Percentiles rank a stretch among this genome's conserved stretches.
Evolutionary conservation across 2,329 filamentous ascomycete species (phyloP).

Genomic region (Aureobasidium sp.): DNA sequence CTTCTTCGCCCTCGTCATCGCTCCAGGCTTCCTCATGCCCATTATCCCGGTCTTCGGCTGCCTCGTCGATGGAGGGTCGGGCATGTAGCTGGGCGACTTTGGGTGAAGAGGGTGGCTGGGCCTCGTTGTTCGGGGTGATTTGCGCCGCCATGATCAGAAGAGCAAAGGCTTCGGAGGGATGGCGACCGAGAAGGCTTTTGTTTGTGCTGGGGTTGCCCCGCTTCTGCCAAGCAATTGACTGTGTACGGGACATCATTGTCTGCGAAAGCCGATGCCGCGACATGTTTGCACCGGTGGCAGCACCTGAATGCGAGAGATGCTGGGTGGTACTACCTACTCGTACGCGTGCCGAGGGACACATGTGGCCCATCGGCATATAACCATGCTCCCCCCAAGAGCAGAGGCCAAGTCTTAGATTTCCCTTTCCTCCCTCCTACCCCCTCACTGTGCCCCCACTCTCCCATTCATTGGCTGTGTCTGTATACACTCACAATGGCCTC

Average conservation of each 20-base stretch:
- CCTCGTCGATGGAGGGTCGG: conserved; percentile 1
- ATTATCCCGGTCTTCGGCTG: conserved; percentile 20
- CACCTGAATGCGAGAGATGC: background rate
- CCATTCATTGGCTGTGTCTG: background rate
- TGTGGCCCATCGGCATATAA: background rate
- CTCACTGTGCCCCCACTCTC: conserved; percentile 13
- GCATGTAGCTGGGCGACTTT: background rate
- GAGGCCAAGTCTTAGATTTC: background rate
- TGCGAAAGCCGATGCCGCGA: conserved; percentile 11
- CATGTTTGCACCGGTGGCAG: conserved; percentile 11
- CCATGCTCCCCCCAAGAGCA: background rate
- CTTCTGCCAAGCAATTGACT: background rate
- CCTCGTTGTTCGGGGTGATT: conserved; percentile 14
- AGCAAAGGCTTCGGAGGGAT: conserved; percentile 9
- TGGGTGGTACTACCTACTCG: background rate
- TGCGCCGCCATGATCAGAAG: conserved; percentile 11
- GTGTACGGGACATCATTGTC: conserved; percentile 8
- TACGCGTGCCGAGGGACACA: background rate
- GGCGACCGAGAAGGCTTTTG: conserved; percentile 13
- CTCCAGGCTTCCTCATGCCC: conserved; percentile 33
- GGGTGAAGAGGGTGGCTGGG: conserved; percentile 3
- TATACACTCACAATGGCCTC: conserved; percentile 21
- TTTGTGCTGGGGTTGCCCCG: background rate
- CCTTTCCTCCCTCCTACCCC: conserved; percentile 7
- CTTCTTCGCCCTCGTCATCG: conserved; percentile 31